Evolutionary conservation across 306 rosid species (phyloP), one percentile per base, ranked within the genome.

Genomic region (Vicia sativa): DNA sequence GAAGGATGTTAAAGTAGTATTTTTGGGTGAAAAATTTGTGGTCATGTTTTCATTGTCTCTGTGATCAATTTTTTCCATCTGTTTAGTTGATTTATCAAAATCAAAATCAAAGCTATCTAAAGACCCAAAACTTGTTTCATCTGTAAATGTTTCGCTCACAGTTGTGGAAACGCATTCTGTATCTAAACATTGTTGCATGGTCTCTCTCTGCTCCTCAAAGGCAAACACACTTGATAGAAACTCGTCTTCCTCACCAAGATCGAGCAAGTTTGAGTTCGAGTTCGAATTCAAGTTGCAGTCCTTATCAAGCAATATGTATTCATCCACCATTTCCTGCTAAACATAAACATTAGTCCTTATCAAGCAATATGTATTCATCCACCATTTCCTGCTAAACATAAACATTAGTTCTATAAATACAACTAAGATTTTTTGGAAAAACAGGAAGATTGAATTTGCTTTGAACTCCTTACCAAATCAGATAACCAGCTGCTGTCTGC

Each of bases 401-500:
- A 34, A 34, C 9, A 5, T 7, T 29, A 72, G 5, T 82, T 72
- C 55, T 37, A 29, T 29, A 29, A 29, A 29, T 4, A 5, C 35
- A 29, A 29, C 35, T 29, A 7, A 29, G 1, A 4, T 5, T 29
- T 29, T 5, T 29, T 29, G 6, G 37, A 31, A 34, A 2, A 6
- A 14, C 14, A 45, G 18, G 18, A n/a, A 45, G 3, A 7, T 2
- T n/a, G 52, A 9, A 15, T 45, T 31, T 34, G 38, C 38, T 34
- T 34, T 34, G 21, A 37, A 12, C 41, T 38, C 18, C 76, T 76
- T 80, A 88, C 96, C 89, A 85, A 66, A 28, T 91, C 87, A 13
- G 83, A 81, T 25, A 83, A 59, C 91, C 87, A 85, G 73, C 14
- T 81, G 75, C 11, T 81, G 0, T 70, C 45, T 10, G 81, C 49